Conservation (phyloP, 371 early-diverging fungal genomes). For the Apophysomyces variabilis region DNA sequence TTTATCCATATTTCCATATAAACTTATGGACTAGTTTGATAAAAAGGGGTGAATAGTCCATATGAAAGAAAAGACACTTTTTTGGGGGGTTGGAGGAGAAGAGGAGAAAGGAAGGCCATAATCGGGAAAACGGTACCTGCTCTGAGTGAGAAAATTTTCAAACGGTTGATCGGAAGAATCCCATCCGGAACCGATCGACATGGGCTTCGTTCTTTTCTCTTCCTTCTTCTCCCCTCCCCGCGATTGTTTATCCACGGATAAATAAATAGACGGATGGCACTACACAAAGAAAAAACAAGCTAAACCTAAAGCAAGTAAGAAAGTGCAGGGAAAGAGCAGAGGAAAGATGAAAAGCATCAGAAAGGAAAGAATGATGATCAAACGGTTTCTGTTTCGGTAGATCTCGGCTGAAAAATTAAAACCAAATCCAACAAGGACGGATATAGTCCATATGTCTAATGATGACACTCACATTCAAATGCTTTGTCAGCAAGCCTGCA, state of each 20-base stretch:
- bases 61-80: too few species aligned
- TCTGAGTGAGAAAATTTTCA: not conserved
- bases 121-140: slow-evolving; percentile 1
- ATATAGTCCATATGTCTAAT: not conserved
- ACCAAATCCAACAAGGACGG: not conserved
- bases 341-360: too few species aligned
- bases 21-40: too few species aligned
- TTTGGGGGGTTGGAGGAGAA: too few species aligned
- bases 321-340: too few species aligned
- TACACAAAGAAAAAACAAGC: too few species aligned
- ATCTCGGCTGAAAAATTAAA: not conserved
- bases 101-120: too few species aligned
- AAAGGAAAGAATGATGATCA: not conserved
- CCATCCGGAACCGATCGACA: not conserved
- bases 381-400: not conserved
- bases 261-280: too few species aligned
- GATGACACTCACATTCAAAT: too few species aligned
- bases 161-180: not conserved
- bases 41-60: too few species aligned
- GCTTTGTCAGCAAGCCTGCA: too few species aligned
- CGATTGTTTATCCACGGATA: not conserved
- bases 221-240: not conserved
- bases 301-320: too few species aligned
- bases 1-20: not conserved
- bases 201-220: not conserved